Evolutionary conservation across 305 asterid species (phyloP).

Genomic region (Solanum chacoense): DNA sequence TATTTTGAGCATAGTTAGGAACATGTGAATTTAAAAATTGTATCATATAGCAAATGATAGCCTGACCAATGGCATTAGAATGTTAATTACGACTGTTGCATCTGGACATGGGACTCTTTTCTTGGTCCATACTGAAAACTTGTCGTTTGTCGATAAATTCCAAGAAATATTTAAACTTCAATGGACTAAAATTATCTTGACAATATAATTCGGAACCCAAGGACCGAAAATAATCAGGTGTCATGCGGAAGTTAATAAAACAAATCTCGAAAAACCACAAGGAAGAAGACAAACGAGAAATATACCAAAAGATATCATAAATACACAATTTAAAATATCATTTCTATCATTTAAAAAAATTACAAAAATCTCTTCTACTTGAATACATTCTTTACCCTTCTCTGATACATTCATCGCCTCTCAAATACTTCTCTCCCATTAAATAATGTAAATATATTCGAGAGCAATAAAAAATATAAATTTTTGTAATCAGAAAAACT

Average conservation of each 20-base stretch:
- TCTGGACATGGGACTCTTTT: neutral
- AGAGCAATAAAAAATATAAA: no score
- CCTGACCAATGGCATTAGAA: neutral
- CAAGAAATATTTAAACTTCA: neutral
- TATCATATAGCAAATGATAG: neutral
- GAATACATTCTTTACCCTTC: neutral
- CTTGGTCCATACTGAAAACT: neutral
- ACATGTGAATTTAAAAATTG: neutral
- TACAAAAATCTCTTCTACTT: neutral
- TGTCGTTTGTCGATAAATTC: neutral
- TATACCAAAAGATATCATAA: no score
- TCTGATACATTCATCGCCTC: neutral
- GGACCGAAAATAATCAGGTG: neutral
- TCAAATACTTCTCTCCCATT: neutral
- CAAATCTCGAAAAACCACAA: accelerated
- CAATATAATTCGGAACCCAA: neutral
- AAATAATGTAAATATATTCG: no score
- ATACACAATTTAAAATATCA: no score
- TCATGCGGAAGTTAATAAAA: accelerated
- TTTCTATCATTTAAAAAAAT: no score
- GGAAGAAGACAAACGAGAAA: no score
- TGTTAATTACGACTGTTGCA: neutral
- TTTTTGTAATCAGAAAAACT: no score
- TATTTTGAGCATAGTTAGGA: neutral
- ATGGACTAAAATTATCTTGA: neutral